Base-by-base conservation (phyloP, 192 early-diverging fungal genomes). In the Coemansia sp. region DNA sequence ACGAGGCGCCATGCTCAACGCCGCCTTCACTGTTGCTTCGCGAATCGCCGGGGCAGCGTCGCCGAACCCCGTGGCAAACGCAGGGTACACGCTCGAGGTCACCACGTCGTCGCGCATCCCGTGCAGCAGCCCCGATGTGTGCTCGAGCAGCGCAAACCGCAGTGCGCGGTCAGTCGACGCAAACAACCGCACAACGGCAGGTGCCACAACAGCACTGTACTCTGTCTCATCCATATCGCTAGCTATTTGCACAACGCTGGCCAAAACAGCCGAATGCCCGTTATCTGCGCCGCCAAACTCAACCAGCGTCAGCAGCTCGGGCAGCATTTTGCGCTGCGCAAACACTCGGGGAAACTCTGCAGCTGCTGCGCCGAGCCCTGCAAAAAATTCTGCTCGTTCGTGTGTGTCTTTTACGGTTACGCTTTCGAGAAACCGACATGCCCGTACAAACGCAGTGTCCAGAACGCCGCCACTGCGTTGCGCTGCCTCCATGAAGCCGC, bases 281-380 rank as follows among this genome's bases (percentile, higher is more conserved):
- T 48, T 38, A 27, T 87, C 89, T 22, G 85, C 84, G 50, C 88
- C 86, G 38, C 90, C 92, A 73, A 86, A 94, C 65, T 92, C 92
- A 60, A 93, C 83, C 6, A 89, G 79, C 24, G 94, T 89, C 19
- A 94, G 82, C 21, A 98, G 83, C 69, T 95, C 94, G 0, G 95
- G 95, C 72, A 96, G 80, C 37, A 98, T 89, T 79, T 98, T 98
- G 84, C 94, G 88, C 59, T 89, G 93, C 65, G 86, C 89, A 73
- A 95, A 97, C 12, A 89, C 85, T 17, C 70, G 62, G 27, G 95
- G 95, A 58, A 95, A 93, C n/a, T 81, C 70, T 15, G 89, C 90
- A 14, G 96, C 82, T 1, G 84, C 73, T 21, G 70, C 56, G 64
- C 90, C 89, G 53, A 98, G 80, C 43, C 92, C 88, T 23, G 92